Percentiles rank a stretch among this genome's conserved stretches.
Evolutionary conservation across 2,329 filamentous ascomycete genomes (phyloP).

Genomic region (Stachybotrys chlorohalonatus): DNA sequence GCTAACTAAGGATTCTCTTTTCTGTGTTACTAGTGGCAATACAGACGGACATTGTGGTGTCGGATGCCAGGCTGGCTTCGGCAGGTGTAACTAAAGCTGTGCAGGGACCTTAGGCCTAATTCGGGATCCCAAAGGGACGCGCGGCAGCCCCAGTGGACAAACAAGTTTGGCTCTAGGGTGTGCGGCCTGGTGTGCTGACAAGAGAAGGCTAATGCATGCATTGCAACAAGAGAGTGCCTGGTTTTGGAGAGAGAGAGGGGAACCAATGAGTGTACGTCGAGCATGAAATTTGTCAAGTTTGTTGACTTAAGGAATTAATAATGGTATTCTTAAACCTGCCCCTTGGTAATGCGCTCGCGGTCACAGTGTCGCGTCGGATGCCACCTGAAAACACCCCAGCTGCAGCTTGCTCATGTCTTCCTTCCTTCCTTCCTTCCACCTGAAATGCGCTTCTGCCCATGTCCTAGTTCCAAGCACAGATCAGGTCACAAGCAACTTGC

Average conservation of each 20-base stretch:
- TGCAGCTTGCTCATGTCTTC: neutral
- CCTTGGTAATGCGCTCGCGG: no score
- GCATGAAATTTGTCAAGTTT: neutral
- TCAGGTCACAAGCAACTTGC: neutral
- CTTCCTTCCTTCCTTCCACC: neutral
- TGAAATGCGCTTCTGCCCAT: neutral
- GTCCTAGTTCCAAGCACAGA: neutral
- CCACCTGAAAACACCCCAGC: neutral
- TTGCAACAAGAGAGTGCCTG: neutral
- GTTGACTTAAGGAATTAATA: neutral
- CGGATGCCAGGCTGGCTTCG: constrained; percentile 24
- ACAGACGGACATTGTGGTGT: constrained; percentile 17
- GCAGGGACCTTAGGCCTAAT: neutral
- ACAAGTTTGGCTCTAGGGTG: neutral
- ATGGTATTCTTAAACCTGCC: no score
- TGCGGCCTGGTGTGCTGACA: neutral
- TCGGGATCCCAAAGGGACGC: neutral
- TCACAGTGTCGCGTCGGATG: neutral
- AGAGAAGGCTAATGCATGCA: neutral
- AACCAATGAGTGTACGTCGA: neutral
- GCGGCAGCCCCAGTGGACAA: neutral
- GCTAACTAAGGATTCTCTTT: neutral
- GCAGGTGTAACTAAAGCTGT: constrained; percentile 15
- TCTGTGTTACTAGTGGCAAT: constrained; percentile 5
- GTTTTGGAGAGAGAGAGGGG: neutral